These are phyloP conservation scores for Camptophora hylomeconis DNA, from an alignment of 2,329 filamentous ascomycete genomes.

Conservation along the genomic window DNA sequence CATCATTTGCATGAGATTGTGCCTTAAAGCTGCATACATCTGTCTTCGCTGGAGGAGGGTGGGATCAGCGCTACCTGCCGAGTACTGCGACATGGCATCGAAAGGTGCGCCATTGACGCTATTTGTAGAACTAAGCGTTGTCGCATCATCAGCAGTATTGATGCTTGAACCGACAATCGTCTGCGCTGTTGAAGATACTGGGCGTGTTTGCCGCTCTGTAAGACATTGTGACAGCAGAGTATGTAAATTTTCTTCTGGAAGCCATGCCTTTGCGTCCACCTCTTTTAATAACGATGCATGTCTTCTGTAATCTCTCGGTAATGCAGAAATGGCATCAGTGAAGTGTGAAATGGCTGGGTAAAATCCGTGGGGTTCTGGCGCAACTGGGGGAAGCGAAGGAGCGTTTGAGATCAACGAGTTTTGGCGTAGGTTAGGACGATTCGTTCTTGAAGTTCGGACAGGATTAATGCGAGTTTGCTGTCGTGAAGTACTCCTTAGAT, in stretches of 20 bases:
- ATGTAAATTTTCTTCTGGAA: conserved; percentile 69
- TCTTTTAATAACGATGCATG: conserved; percentile 95
- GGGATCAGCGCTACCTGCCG: conserved; percentile 9
- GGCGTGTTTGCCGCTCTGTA: conserved; percentile 9
- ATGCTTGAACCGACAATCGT: conserved; percentile 7
- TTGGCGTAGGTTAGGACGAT: conserved; percentile 26
- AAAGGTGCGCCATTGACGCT: conserved; percentile 12
- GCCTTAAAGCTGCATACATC: conserved; percentile 64
- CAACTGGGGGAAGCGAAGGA: conserved; percentile 13
- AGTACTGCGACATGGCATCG: conserved; percentile 14
- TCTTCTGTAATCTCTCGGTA: conserved; percentile 87
- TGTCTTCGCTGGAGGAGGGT: conserved; percentile 37
- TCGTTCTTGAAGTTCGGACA: conserved; percentile 34
- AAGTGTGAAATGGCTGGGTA: conserved; percentile 62
- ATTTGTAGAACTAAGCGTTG: conserved; percentile 9
- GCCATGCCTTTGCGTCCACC: conserved; percentile 92
- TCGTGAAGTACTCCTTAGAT: conserved; percentile 19
- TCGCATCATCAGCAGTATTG: conserved; percentile 8
- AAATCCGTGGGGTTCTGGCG: conserved; percentile 35
- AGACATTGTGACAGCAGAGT: conserved; percentile 49
- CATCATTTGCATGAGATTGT: conserved; percentile 71
- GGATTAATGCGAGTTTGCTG: conserved; percentile 38
- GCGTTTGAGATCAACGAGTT: conserved; percentile 20
- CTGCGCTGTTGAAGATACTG: conserved; percentile 5
- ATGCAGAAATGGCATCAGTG: conserved; percentile 78